These are phyloP conservation scores for Aspergillus pseudoviridinutans DNA, from an alignment of 2,329 filamentous ascomycete genomes.

Conservation along the genomic window DNA sequence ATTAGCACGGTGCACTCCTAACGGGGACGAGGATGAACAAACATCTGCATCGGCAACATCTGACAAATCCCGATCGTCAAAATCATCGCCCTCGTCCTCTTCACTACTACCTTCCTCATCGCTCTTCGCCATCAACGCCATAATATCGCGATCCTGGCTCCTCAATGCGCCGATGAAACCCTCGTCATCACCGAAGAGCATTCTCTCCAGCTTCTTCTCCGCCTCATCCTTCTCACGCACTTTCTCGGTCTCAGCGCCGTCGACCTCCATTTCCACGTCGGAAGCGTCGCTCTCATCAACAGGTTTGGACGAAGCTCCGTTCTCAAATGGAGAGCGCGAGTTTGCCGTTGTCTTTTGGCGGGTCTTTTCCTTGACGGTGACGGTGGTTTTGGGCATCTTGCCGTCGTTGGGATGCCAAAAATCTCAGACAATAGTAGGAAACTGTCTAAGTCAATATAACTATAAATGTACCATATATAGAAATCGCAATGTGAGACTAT, in stretches of 20 bases:
- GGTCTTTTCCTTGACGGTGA: slow-evolving; percentile 28
- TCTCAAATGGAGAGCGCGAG: slow-evolving; percentile 22
- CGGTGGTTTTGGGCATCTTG: slow-evolving; percentile 24
- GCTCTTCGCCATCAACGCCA: slow-evolving; percentile 33
- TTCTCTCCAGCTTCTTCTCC: slow-evolving; percentile 78
- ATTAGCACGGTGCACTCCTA: slow-evolving; percentile 1
- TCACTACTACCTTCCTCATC: slow-evolving; percentile 25
- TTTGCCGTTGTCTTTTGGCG: slow-evolving; percentile 20
- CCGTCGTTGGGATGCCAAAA: not conserved
- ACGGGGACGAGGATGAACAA: slow-evolving; percentile 20
- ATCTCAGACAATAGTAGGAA: not conserved
- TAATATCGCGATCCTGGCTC: slow-evolving; percentile 42
- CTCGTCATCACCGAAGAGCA: slow-evolving; percentile 84
- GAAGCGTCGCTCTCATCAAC: slow-evolving; percentile 19
- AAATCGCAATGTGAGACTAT: not conserved
- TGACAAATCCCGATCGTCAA: slow-evolving; percentile 53
- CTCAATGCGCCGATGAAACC: slow-evolving; percentile 75
- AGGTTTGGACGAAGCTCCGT: slow-evolving; percentile 10
- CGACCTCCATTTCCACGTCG: slow-evolving; percentile 25
- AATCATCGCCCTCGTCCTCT: slow-evolving; percentile 37
- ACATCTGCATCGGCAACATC: slow-evolving; percentile 71
- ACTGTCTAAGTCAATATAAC: not conserved
- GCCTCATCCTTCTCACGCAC: slow-evolving; percentile 68
- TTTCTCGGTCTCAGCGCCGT: slow-evolving; percentile 22
- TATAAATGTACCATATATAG: not conserved